Conservation (phyloP, 1,284 basidiomycete genomes). For the Quambalaria eucalypti region DNA sequence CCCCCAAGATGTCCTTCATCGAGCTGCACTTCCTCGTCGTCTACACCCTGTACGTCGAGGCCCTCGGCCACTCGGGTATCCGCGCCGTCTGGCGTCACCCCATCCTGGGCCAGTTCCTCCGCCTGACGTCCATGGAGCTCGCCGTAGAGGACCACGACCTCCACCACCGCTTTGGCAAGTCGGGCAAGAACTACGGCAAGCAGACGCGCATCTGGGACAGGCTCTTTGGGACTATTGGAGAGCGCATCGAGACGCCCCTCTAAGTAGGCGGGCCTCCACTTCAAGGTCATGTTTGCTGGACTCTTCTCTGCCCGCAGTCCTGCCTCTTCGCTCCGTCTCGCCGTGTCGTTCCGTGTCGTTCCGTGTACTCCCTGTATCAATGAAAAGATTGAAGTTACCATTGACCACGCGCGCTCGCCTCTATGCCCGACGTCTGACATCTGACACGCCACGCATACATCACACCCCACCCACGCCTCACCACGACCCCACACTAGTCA, state of each 20-base stretch:
- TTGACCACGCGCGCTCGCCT: no score
- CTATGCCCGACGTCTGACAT: no score
- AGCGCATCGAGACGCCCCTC: constrained; percentile 24
- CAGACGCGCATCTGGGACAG: constrained; percentile 42
- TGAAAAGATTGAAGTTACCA: no score
- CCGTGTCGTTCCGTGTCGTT: not conserved
- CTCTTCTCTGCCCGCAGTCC: not conserved
- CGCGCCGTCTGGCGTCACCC: constrained; percentile 30
- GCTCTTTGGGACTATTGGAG: constrained; percentile 41
- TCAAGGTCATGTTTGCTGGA: not conserved
- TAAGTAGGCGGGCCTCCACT: no score
- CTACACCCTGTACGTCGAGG: constrained; percentile 17
- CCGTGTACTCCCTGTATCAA: no score
- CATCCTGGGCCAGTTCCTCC: constrained; percentile 26
- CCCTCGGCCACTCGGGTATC: constrained; percentile 39
- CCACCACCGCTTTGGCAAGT: constrained; percentile 34
- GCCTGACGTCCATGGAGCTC: constrained; percentile 28
- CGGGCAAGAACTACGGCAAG: constrained; percentile 41
- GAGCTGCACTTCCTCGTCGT: constrained; percentile 28
- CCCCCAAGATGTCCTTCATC: constrained; percentile 33
- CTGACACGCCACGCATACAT: no score
- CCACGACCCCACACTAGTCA: no score
- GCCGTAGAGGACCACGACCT: constrained; percentile 44
- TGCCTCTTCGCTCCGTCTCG: not conserved
- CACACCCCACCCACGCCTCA: no score